A percentile compares a stretch with the other conserved stretches of the same genome.
Evolutionary conservation across 441 rosid genomes (phyloP).

Genomic region (Hypseocharis bilobata): DNA sequence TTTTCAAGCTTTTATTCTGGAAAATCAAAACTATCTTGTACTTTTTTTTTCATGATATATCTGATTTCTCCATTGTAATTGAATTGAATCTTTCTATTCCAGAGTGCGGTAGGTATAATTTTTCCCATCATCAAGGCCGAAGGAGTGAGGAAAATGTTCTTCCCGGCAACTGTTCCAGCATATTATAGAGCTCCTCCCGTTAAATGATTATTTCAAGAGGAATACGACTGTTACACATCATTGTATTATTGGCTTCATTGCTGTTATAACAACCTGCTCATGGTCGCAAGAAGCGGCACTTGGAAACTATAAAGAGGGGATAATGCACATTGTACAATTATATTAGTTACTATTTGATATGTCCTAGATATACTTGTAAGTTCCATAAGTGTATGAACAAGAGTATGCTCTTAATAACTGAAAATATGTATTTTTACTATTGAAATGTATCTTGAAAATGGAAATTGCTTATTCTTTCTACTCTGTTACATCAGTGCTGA

Average conservation of each 20-base stretch:
- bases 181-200: constrained; percentile 22
- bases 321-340: neutral
- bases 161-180: constrained; percentile 23
- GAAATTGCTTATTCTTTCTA: neutral
- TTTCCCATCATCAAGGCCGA: constrained; percentile 27
- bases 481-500: too few relatives aligned
- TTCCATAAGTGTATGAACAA: too few relatives aligned
- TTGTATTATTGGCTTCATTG: neutral
- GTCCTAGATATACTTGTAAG: neutral
- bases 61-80: too few relatives aligned
- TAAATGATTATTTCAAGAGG: neutral
- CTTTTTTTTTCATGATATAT: too few relatives aligned
- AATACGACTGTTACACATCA: neutral
- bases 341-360: neutral
- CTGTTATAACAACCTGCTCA: neutral
- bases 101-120: constrained; percentile 22
- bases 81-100: neutral
- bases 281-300: neutral
- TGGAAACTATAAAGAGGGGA: neutral
- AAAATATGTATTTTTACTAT: neutral
- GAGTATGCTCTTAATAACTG: too few relatives aligned
- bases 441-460: neutral
- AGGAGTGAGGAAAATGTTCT: constrained; percentile 26
- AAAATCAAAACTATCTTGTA: too few relatives aligned
- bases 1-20: too few relatives aligned